Evolutionary conservation across 306 rosid species (phyloP).

Genomic region (Prosopis cineraria): DNA sequence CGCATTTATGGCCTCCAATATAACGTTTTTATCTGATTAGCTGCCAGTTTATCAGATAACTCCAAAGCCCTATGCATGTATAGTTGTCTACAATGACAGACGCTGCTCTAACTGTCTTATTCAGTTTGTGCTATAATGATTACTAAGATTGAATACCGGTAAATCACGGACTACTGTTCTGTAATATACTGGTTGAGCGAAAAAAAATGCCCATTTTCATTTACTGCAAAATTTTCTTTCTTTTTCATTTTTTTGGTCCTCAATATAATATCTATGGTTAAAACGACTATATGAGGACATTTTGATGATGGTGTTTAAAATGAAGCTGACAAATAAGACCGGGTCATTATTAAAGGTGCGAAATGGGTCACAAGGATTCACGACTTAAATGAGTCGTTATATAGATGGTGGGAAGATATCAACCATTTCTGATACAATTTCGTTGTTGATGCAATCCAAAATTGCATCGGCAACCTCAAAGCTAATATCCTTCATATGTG

Average conservation of each 20-base stretch:
- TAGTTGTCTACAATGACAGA: neutral
- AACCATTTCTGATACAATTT: slow-evolving; percentile 45
- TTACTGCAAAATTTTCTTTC: neutral
- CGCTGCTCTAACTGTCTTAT: neutral
- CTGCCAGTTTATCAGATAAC: neutral
- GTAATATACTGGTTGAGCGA: neutral
- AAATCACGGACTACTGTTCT: neutral
- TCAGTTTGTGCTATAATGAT: neutral
- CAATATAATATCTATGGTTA: neutral
- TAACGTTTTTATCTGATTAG: neutral
- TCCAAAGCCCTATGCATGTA: neutral
- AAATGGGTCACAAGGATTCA: slow-evolving; percentile 3
- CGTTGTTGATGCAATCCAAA: slow-evolving; percentile 52
- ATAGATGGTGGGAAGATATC: slow-evolving; percentile 18
- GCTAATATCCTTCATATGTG: slow-evolving; percentile 48
- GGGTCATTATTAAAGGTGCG: neutral
- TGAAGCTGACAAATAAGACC: neutral
- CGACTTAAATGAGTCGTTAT: neutral
- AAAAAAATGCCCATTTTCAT: neutral
- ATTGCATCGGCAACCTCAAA: slow-evolving; percentile 60
- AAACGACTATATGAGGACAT: neutral
- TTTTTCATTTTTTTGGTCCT: neutral
- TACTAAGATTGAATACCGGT: neutral
- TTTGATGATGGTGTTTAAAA: neutral
- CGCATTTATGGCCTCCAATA: neutral